These are phyloP conservation scores for Jatropha curcas DNA, from an alignment of 345 rosid genomes.

Conservation along the genomic window DNA sequence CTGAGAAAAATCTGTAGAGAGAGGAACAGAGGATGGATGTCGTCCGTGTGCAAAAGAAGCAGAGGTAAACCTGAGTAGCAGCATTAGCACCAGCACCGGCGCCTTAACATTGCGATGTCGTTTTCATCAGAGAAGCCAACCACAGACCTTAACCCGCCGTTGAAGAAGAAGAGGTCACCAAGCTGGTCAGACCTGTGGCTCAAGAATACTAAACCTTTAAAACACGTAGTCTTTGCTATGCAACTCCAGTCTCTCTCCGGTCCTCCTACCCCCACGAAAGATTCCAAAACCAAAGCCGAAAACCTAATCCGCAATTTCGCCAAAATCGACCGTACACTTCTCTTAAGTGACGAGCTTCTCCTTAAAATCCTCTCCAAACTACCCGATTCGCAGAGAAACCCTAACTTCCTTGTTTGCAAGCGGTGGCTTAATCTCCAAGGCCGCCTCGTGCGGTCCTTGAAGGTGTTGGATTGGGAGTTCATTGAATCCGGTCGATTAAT, in stretches of 20 bases:
- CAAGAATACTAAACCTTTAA: slow-evolving; percentile 50
- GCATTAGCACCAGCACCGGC: background rate
- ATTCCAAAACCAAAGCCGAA: slow-evolving; percentile 39
- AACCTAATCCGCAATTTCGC: slow-evolving; percentile 50
- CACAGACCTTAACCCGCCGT: slow-evolving; percentile 41
- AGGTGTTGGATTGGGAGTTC: slow-evolving; percentile 34
- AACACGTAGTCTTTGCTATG: slow-evolving; percentile 54
- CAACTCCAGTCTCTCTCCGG: slow-evolving; percentile 51
- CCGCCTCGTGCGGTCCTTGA: slow-evolving; percentile 31
- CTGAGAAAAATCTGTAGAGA: slow-evolving; percentile 5
- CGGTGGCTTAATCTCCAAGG: slow-evolving; percentile 40
- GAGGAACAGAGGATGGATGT: background rate
- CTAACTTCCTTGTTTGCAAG: slow-evolving; percentile 31
- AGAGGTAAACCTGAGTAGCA: background rate
- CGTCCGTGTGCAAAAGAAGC: background rate
- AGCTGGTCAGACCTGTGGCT: slow-evolving; percentile 68
- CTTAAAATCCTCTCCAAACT: slow-evolving; percentile 31
- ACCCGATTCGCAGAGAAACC: slow-evolving; percentile 21
- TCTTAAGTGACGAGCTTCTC: slow-evolving; percentile 40
- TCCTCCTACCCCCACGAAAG: slow-evolving; percentile 32
- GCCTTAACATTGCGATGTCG: slow-evolving; percentile 44
- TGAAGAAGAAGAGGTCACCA: slow-evolving; percentile 41
- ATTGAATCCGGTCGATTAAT: slow-evolving; percentile 30
- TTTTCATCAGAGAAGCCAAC: slow-evolving; percentile 38
- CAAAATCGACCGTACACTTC: slow-evolving; percentile 60